Base-by-base conservation (phyloP, 805 yeast genomes). In the Metschnikowia koreensis region DNA sequence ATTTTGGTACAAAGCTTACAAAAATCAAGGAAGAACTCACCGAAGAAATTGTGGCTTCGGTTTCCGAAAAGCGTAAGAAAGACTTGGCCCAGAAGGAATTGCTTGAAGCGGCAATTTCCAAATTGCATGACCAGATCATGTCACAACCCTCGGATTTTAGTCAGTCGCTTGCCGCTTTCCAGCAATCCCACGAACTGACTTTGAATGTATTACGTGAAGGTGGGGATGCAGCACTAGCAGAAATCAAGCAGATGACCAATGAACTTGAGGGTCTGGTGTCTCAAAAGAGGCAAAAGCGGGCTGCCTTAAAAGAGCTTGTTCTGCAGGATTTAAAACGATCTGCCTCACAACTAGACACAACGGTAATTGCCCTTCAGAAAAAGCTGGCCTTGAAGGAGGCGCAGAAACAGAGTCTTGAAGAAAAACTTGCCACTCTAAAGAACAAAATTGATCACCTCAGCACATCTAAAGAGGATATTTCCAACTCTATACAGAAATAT, bases 11-110 rank as follows among this genome's bases (percentile, higher is more conserved):
- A 31, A 57, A 57, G 41, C 47, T 69, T 12, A 53, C 60, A 26
- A 44, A 48, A 4, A 57, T 71, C 29, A 71, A 70, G 47, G 73
- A 70, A 42, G 52, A 47, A 6, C 61, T 66, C 11, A 55, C 64
- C 1, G 52, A 44, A 0, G 67, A 76, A 58, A 69, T 81, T 1
- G 80, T 79, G 39, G 50, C 59, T 1, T 53, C 76, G 6, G 68
- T 77, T 7, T 4, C 41, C 8, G 61, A 61, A 13, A 41, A 57
- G 40, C 48, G 46, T 12, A 55, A 50, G 39, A 42, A 51, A 12
- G 37, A 43, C 7, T 13, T 15, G 11, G 31, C 36, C 17, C 38
- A 39, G 6, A 41, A 37, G n/a, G 41, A 33, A 13, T 9, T 9
- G 13, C 41, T 37, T 3, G 34, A 45, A 38, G 11, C 47, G 10